Percentiles rank a stretch among this genome's conserved stretches.
phyloP scores from a whole-genome alignment of 192 early-diverging fungal genomes.

The Dissophora ornata region DNA sequence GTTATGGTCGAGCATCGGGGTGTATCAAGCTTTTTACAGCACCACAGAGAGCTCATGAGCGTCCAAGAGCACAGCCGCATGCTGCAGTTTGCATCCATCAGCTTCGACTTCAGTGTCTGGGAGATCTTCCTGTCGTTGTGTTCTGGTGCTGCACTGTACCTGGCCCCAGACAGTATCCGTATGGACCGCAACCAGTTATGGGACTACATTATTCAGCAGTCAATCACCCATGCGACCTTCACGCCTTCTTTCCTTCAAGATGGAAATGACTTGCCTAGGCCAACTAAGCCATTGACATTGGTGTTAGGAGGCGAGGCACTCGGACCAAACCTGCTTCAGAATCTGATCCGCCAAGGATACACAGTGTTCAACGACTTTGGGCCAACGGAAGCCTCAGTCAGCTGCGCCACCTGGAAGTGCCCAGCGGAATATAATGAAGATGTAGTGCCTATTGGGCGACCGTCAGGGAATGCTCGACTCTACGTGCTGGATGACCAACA shows the following conservation, averaged over 20 bases:
- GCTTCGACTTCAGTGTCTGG: conserved; percentile 20
- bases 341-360: not conserved
- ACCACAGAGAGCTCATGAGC: not conserved
- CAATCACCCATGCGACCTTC: not conserved
- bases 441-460: conserved; percentile 31
- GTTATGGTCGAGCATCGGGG: conserved; percentile 24
- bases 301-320: conserved; percentile 10
- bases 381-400: conserved; percentile 27
- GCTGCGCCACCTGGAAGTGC: not conserved
- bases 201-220: conserved; percentile 7
- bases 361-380: conserved; percentile 27
- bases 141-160: conserved; percentile 8
- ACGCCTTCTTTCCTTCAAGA: conserved; percentile 13
- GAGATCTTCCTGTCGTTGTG: conserved; percentile 15
- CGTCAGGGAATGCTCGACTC: conserved; percentile 9
- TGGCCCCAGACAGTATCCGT: not conserved
- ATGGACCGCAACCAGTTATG: conserved; percentile 1
- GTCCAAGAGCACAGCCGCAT: conserved; percentile 7
- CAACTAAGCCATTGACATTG: conserved; percentile 1
- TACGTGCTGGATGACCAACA: conserved; percentile 41
- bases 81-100: conserved; percentile 16
- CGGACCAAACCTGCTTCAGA: conserved; percentile 3
- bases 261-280: conserved; percentile 10
- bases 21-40: not conserved
- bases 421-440: not conserved